Conservation (phyloP, 83 land plant species). For the Picea abies region DNA sequence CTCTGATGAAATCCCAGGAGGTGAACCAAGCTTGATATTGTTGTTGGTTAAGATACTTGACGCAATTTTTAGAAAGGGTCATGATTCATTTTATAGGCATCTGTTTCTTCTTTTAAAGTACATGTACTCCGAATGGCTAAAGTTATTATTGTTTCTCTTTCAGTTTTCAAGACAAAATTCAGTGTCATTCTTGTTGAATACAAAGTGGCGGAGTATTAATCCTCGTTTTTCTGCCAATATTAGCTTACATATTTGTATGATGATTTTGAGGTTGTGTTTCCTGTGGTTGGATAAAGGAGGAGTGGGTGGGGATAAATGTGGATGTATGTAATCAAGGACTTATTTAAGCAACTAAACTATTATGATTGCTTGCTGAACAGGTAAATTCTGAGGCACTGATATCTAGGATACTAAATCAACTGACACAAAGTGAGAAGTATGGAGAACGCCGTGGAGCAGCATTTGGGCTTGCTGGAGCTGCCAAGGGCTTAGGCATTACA, state of each 20-base stretch:
- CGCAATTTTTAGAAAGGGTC: neutral
- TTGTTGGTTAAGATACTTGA: too few species aligned
- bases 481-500: conserved; percentile 87
- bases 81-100: too few species aligned
- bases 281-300: neutral
- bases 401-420: conserved; percentile 61
- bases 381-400: conserved; percentile 74
- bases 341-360: neutral
- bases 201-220: too few species aligned
- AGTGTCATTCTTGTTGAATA: too few species aligned
- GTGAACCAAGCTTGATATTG: conserved; percentile 23
- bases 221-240: too few species aligned
- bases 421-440: conserved; percentile 89
- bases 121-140: too few species aligned
- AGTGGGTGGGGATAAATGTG: neutral
- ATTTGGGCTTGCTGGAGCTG: conserved; percentile 97
- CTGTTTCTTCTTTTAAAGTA: too few species aligned
- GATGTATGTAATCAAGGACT: neutral
- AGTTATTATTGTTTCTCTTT: too few species aligned
- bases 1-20: conserved; percentile 85
- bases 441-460: conserved; percentile 99
- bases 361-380: conserved; percentile 33
- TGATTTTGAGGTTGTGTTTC: too few species aligned
- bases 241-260: too few species aligned
- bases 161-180: too few species aligned